Base-by-base conservation (phyloP, 2,329 filamentous ascomycete species). In the Simplicillium aogashimaense region DNA sequence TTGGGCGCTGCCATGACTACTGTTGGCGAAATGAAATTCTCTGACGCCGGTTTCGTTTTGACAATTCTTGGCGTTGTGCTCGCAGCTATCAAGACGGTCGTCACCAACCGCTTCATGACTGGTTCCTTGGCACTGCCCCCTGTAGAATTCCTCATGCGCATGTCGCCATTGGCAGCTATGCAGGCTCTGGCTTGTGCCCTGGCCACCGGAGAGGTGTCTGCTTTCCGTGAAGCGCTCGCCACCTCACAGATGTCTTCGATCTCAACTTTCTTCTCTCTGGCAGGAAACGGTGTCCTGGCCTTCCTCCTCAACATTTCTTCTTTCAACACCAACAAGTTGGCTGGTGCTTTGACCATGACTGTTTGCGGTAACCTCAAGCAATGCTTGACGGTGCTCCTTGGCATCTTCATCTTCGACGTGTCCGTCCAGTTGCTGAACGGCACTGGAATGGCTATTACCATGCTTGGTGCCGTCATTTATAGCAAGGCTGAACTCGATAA, bases 31-130 rank as follows among this genome's bases (percentile, higher is more conserved):
- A 77, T 78, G 65, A 74, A 72, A 49, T 78, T 76, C 52, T 76
- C 74, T n/a, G 58, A 69, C 17, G 57, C 69, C 13, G 76, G 76
- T 13, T 76, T 76, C 58, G 49, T 70, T 31, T 59, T 77, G 29
- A 76, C 72, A 18, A 64, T 74, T 20, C 53, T 74, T 7, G 73
- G 73, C 41, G 71, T 75, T 12, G 44, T 76, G 40, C 62, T 76
- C 8, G 73, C 73, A 18, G 66, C 70, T 13, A 47, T 72, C 56
- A 81, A 81, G 65, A 80, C 76, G 2, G 72, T 81, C 29, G 73
- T 74, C 25, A 78, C 76, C 29, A 81, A 81, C 58, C 70, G 73
- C 50, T 69, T 81, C 50, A 78, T 80, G 72, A 81, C 76, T 8
- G 76, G 75, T 28, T 65, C 67, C 3, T 65, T 80, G 20, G 66